A percentile compares a stretch with the other conserved stretches of the same genome.
Evolutionary conservation across 345 rosid genomes (phyloP).

Genomic region (Lumnitzera littorea): DNA sequence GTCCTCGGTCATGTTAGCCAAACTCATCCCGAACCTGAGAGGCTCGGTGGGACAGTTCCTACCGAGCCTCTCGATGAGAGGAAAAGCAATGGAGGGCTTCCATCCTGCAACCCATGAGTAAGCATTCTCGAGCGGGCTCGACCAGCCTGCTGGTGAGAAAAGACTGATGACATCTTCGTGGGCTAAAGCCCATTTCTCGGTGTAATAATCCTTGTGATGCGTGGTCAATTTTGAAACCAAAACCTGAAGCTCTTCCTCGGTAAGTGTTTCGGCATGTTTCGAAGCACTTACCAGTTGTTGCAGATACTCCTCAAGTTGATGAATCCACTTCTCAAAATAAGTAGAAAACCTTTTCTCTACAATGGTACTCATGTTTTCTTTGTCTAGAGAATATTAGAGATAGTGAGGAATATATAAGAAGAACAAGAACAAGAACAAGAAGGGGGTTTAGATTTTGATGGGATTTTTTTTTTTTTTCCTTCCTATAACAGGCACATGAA

Average conservation of each 20-base stretch:
- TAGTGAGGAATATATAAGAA: background rate
- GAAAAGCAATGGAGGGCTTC: conserved; percentile 58
- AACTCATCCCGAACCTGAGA: conserved; percentile 12
- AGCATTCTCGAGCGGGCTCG: conserved; percentile 50
- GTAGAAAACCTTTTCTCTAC: conserved; percentile 41
- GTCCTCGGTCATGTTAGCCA: conserved; percentile 27
- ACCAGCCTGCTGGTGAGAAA: conserved; percentile 49
- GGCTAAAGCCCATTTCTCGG: conserved; percentile 67
- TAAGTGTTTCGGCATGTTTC: background rate
- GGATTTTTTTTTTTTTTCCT: background rate
- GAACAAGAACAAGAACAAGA: too few species aligned
- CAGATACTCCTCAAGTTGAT: conserved; percentile 42
- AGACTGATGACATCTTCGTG: conserved; percentile 59
- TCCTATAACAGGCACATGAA: too few species aligned
- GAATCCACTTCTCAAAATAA: conserved; percentile 53
- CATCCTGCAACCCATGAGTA: conserved; percentile 78
- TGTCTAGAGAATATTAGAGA: too few species aligned
- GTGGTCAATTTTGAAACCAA: conserved; percentile 52
- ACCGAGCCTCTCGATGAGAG: conserved; percentile 38
- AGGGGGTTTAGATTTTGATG: too few species aligned
- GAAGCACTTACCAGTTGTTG: conserved; percentile 26
- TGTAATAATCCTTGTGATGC: conserved; percentile 74
- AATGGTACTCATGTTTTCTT: conserved; percentile 17
- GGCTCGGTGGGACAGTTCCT: conserved; percentile 6
- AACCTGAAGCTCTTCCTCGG: conserved; percentile 22